Base-by-base conservation (phyloP, 202 grass and related monocot genomes). In the Sporobolus alterniflorus region DNA sequence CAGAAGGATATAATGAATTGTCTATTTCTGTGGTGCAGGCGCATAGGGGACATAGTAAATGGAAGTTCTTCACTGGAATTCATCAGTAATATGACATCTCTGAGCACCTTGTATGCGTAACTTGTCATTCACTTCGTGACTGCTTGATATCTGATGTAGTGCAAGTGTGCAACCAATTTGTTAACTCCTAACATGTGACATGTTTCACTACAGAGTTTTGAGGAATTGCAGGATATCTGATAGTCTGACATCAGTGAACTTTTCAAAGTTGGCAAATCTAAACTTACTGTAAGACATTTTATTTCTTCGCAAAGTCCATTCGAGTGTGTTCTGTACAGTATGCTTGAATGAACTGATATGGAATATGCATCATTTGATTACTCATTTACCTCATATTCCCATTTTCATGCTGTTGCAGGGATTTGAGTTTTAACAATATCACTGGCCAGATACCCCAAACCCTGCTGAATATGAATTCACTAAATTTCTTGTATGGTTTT, bases 391-490 rank as follows among this genome's bases (percentile, higher is more conserved):
- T 33, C 76, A 5, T 84, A 3, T 14, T 39, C 7, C 73, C 24
- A 14, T 61, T 29, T 57, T 67, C 82, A 22, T 49, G 11, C 34
- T 67, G 1, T 44, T 85, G 47, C 70, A 95, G 95, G 46, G 96
- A 98, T 90, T 83, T 98, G 84, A 95, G 96, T 57, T 98, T 95
- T 71, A 98, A 98, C 87, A 93, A 98, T 81, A 95, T 98, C 73
- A 98, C 82, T n/a, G 96, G 96, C 28, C 75, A 84, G 82, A 24
- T 93, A 61, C 96, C 96, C 2, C 73, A 79, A 60, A 47, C 89
- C 10, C 82, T 98, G 64, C 80, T 92, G 76, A 90, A 60, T 76
- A 73, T 92, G 70, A 88, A 20, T 73, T 88, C 40, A 20, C 85
- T 98, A 4, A 40, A 0, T 11, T 85, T 71, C 87, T 70, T 98